phyloP scores from a whole-genome alignment of 352 stramenopile genomes.

The Elongisporangium prolatum region DNA sequence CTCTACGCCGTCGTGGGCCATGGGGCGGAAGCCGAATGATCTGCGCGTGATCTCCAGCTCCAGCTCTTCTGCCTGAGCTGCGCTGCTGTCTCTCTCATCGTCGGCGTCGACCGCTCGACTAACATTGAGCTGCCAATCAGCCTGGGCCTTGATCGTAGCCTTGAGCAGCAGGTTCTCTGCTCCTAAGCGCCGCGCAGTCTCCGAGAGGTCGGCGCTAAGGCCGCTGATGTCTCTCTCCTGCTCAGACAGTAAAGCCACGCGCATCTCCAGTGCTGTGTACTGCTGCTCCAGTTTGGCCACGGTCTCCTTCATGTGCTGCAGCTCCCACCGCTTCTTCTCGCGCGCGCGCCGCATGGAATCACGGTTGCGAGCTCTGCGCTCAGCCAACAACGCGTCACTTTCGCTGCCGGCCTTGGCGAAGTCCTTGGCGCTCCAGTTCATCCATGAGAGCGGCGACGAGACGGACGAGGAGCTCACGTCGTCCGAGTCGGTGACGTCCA shows the following conservation, averaged over 20 bases:
- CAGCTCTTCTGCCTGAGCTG: not conserved
- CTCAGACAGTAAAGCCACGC: not conserved
- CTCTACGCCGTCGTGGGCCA: constrained; percentile 19
- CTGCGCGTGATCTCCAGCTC: not conserved
- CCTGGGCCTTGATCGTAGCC: constrained; percentile 38
- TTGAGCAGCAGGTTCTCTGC: constrained; percentile 51
- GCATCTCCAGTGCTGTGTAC: constrained; percentile 31
- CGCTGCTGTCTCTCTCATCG: not conserved
- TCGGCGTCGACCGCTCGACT: constrained; percentile 34
- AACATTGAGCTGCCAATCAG: constrained; percentile 38
- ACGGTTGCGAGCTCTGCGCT: constrained; percentile 44
- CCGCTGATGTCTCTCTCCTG: not conserved
- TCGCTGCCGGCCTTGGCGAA: not conserved
- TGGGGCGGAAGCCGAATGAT: constrained; percentile 17
- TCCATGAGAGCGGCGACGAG: not conserved
- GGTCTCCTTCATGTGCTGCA: constrained; percentile 33
- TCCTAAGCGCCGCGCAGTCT: constrained; percentile 18
- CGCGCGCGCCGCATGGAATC: constrained; percentile 54
- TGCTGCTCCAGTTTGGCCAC: constrained; percentile 34
- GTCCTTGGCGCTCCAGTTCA: not conserved
- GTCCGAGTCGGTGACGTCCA: not conserved
- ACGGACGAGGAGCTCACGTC: not conserved
- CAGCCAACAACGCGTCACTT: constrained; percentile 18
- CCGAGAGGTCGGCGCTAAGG: not conserved
- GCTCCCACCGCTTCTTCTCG: constrained; percentile 37